Base-by-base conservation (phyloP, 2,329 filamentous ascomycete species). In the Pseudopyricularia cyperi region DNA sequence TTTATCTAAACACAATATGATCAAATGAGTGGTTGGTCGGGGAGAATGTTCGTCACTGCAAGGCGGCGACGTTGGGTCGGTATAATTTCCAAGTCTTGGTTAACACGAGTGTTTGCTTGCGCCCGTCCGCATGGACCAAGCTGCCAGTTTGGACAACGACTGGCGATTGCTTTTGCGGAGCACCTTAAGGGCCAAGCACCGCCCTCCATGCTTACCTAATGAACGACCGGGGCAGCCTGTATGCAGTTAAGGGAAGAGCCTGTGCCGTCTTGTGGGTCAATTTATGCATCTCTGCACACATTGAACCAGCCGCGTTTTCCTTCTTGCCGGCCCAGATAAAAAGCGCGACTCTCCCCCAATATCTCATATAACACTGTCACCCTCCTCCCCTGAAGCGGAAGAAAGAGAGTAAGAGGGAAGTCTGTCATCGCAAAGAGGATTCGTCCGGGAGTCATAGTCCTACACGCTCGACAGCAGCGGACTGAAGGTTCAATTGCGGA, bases 401-500 rank as follows among this genome's bases (percentile, higher is more conserved):
- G 22, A 22, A 42, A 42, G 17, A 7, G 14, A 11, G 19, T 8
- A 19, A 42, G 37, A 42, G 37, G 12, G 37, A 42, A 42, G 37
- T n/a, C 37, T 42, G 37, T n/a, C 37, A 42, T 42, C 37, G 22
- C 37, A 42, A 22, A 39, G n/a, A 42, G 37, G 37, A 42, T 42
- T 42, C 17, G 37, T 42, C 35, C 14, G 17, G 37, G 37, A 11
- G 17, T n/a, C 37, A 42, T 42, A 42, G 37, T 19, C 37, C 37
- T 7, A 42, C 37, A 8, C n/a, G 37, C 22, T 19, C 37, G 11
- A 19, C 14, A 42, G 37, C 37, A 42, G 37, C 37, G 37, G 37
- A 42, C 37, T 42, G 30, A 32, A 46, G n/a, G 12, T 32, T 51
- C 49, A 33, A 46, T 39, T 51, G 49, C 49, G 49, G 49, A 46